Percentiles rank a stretch among this genome's conserved stretches.
These are phyloP conservation scores for Lachnellula suecica DNA, from an alignment of 2,329 filamentous ascomycete species.

Conservation along the genomic window DNA sequence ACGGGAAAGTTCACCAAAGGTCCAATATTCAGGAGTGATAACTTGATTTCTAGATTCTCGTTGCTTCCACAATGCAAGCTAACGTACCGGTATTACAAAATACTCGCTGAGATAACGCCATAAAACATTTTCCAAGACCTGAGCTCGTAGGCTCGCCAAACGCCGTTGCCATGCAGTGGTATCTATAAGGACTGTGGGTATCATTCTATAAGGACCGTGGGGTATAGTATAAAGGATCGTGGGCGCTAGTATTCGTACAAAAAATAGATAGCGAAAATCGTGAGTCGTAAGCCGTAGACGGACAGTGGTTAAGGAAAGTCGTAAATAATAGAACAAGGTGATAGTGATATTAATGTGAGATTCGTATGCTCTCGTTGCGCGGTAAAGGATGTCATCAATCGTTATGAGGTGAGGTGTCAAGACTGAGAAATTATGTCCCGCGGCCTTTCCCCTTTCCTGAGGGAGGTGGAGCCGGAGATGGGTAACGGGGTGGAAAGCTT, in stretches of 20 bases:
- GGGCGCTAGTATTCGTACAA: constrained; percentile 31
- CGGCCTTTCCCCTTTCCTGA: constrained; percentile 32
- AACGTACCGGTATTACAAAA: constrained; percentile 4
- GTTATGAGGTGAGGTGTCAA: constrained; percentile 8
- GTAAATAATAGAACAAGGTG: constrained; percentile 20
- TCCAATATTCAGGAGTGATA: not conserved
- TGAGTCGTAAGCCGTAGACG: constrained; percentile 28
- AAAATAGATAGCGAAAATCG: constrained; percentile 31
- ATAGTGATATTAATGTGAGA: constrained; percentile 21
- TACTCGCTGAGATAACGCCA: constrained; percentile 10
- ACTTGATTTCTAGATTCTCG: constrained; percentile 1
- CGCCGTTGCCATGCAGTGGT: constrained; percentile 26
- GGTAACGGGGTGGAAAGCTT: constrained; percentile 26
- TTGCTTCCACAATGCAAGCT: constrained; percentile 6
- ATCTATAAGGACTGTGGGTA: constrained; percentile 17
- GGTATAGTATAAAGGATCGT: constrained; percentile 19
- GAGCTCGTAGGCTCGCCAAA: constrained; percentile 14
- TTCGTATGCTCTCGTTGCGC: constrained; percentile 16
- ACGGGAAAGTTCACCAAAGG: too few relatives aligned
- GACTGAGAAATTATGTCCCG: constrained; percentile 26
- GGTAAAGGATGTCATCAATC: constrained; percentile 16
- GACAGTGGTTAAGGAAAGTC: constrained; percentile 22
- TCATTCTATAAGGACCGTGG: constrained; percentile 30
- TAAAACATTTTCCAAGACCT: constrained; percentile 13
- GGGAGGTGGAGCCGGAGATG: constrained; percentile 23